phyloP scores from a whole-genome alignment of 345 rosid species.

The Trapa incisa region DNA sequence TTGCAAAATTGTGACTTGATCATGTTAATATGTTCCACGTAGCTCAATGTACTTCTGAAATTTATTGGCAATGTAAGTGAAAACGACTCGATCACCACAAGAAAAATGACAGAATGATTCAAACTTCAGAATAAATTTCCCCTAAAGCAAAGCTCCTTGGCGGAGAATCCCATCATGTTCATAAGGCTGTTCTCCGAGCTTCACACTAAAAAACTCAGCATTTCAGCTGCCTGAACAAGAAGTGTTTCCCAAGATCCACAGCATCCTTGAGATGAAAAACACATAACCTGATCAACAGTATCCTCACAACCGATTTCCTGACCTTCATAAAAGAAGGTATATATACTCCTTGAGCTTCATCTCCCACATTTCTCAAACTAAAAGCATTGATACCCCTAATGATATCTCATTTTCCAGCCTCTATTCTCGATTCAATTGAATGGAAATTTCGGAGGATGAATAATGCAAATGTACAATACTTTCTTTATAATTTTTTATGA shows the following conservation, averaged over 20 bases:
- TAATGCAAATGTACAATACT: not conserved
- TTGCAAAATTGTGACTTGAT: too few relatives aligned
- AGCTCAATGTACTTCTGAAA: not conserved
- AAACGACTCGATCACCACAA: not conserved
- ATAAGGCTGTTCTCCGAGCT: not conserved
- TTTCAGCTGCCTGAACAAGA: not conserved
- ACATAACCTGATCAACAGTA: not conserved
- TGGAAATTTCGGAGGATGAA: not conserved
- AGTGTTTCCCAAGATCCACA: not conserved
- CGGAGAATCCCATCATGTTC: not conserved
- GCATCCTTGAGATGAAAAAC: not conserved
- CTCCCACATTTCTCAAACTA: not conserved
- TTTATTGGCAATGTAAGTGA: not conserved
- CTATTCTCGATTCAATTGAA: not conserved
- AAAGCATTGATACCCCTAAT: not conserved
- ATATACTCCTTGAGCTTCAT: not conserved
- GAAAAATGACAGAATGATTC: not conserved
- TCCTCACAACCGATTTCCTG: not conserved
- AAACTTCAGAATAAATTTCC: not conserved
- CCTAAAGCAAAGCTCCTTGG: not conserved
- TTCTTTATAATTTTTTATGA: too few relatives aligned
- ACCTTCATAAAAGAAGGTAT: not conserved
- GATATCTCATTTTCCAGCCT: not conserved
- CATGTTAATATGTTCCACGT: not conserved
- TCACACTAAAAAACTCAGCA: not conserved